phyloP scores from a whole-genome alignment of 148 eudicot genomes.

The Rheum nobile region DNA sequence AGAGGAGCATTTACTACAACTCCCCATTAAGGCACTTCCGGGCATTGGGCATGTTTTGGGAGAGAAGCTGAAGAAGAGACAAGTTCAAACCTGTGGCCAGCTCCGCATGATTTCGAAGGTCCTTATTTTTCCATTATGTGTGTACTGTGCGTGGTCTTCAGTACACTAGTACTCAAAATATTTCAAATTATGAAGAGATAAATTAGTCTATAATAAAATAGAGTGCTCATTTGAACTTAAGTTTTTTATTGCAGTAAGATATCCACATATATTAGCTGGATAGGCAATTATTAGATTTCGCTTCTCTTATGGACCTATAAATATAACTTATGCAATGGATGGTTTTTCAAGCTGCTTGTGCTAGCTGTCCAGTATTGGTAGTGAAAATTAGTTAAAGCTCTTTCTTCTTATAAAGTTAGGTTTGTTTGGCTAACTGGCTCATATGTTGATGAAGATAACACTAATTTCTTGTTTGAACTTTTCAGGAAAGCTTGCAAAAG shows the following conservation, averaged over 20 bases:
- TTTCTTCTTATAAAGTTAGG: background rate
- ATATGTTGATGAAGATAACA: background rate
- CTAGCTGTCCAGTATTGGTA: background rate
- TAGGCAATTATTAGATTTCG: background rate
- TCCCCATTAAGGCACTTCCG: conserved; percentile 87
- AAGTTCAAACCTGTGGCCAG: conserved; percentile 75
- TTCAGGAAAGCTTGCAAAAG: conserved; percentile 75
- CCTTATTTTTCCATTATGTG: conserved; percentile 7
- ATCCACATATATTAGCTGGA: background rate
- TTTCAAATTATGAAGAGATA: background rate
- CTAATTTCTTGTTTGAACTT: background rate
- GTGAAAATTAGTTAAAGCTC: background rate
- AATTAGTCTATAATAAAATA: background rate
- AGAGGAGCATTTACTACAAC: conserved; percentile 51
- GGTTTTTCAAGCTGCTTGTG: background rate
- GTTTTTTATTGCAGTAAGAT: background rate
- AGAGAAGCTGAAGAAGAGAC: conserved; percentile 61
- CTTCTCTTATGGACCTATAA: background rate
- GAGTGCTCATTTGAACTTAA: background rate
- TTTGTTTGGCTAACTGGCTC: background rate
- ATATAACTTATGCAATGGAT: background rate
- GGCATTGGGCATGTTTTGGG: conserved; percentile 88
- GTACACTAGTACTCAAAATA: background rate
- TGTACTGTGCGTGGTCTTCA: background rate
- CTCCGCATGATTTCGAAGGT: conserved; percentile 71